Evolutionary conservation across 1,139 yeast species (phyloP).

Genomic region (Hemisphaericaspora xylanilytica): DNA sequence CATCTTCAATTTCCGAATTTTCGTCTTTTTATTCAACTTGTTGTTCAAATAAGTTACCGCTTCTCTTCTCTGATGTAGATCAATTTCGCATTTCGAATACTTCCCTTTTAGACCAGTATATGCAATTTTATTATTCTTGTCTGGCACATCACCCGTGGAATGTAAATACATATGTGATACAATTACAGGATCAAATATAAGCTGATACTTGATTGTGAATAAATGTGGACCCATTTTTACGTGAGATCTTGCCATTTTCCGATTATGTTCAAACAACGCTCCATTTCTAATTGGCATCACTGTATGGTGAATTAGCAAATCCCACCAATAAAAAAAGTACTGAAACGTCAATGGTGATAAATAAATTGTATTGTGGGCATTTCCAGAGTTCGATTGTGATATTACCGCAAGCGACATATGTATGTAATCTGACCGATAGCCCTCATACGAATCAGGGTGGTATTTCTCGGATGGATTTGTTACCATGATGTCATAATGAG

Average conservation of each 20-base stretch:
- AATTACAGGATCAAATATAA: slow-evolving; percentile 69
- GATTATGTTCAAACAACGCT: slow-evolving; percentile 45
- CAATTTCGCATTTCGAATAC: slow-evolving; percentile 64
- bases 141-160: slow-evolving; percentile 29
- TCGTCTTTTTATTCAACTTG: slow-evolving; percentile 54
- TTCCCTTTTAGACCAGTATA: slow-evolving; percentile 81
- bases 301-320: slow-evolving; percentile 62
- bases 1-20: slow-evolving; percentile 61
- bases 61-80: slow-evolving; percentile 81
- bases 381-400: slow-evolving; percentile 31
- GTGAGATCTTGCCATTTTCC: slow-evolving; percentile 30
- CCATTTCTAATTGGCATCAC: slow-evolving; percentile 81
- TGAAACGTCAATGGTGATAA: slow-evolving; percentile 66
- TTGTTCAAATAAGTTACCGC: slow-evolving; percentile 57
- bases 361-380: slow-evolving; percentile 68
- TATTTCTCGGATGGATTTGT: slow-evolving; percentile 40
- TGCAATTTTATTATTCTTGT: slow-evolving; percentile 48
- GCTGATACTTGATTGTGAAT: slow-evolving; percentile 76
- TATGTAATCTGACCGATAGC: slow-evolving; percentile 74
- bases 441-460: slow-evolving; percentile 70
- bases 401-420: slow-evolving; percentile 66
- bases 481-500: slow-evolving; percentile 44
- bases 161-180: slow-evolving; percentile 72
- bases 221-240: slow-evolving; percentile 75
- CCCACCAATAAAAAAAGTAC: slow-evolving; percentile 86